These are phyloP conservation scores for Penicillium tannophilum DNA, from an alignment of 495 filamentous ascomycete genomes.

Conservation along the genomic window DNA sequence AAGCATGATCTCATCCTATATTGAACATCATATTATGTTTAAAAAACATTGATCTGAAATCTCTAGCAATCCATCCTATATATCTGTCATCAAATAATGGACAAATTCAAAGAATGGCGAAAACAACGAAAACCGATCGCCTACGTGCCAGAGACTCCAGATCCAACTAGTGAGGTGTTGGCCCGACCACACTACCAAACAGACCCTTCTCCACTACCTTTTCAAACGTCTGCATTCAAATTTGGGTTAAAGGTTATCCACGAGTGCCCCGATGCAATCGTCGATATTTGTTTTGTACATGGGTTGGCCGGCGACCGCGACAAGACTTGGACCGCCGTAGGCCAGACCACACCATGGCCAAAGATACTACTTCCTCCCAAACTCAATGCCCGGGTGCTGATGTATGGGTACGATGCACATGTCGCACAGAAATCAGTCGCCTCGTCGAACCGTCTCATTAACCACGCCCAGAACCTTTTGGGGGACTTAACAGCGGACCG, in stretches of 20 bases:
- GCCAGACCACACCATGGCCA: slow-evolving; percentile 26
- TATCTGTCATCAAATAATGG: neutral
- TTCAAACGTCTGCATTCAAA: neutral
- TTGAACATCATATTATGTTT: neutral
- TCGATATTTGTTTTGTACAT: slow-evolving; percentile 38
- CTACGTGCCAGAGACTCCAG: neutral
- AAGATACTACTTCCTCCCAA: slow-evolving; percentile 23
- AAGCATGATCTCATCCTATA: too few species aligned
- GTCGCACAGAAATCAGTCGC: slow-evolving; percentile 17
- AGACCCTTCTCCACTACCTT: neutral
- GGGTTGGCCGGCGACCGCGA: slow-evolving; percentile 33
- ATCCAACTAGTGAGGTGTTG: neutral
- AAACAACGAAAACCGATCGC: neutral
- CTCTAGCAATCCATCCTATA: neutral
- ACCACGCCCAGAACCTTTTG: slow-evolving; percentile 31
- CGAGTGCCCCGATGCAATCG: slow-evolving; percentile 19
- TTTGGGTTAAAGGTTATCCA: slow-evolving; percentile 20
- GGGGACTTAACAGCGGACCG: slow-evolving; percentile 25
- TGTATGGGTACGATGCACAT: slow-evolving; percentile 35
- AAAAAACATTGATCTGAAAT: neutral
- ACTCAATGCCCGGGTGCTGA: slow-evolving; percentile 29
- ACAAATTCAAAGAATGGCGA: slow-evolving; percentile 5
- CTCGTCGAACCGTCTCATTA: slow-evolving; percentile 24
- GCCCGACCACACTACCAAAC: neutral
- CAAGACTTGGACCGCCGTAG: slow-evolving; percentile 29